Percentiles rank a stretch among this genome's conserved stretches.
phyloP scores from a whole-genome alignment of 1,139 yeast species.

The Saccharomyces uvarum region DNA sequence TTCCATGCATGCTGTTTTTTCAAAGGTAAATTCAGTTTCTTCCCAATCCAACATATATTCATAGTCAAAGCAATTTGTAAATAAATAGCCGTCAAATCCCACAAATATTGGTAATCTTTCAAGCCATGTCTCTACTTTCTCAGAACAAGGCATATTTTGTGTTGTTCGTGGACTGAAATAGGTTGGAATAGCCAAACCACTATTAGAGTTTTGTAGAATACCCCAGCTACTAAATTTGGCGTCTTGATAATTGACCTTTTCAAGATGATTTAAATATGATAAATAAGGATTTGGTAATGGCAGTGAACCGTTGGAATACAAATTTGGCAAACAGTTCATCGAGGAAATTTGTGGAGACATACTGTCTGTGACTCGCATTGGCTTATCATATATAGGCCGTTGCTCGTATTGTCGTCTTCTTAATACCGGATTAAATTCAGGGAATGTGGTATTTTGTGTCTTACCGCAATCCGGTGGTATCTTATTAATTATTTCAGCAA shows the following conservation, averaged over 20 bases:
- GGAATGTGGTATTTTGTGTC: neutral
- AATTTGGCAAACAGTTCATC: neutral
- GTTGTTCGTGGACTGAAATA: conserved; percentile 52
- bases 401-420: neutral
- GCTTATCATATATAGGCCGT: neutral
- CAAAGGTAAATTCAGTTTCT: conserved; percentile 26
- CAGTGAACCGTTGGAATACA: neutral
- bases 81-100: conserved; percentile 13
- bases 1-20: conserved; percentile 1
- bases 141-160: conserved; percentile 51
- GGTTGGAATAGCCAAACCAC: conserved; percentile 32
- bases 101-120: conserved; percentile 42
- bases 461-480: neutral
- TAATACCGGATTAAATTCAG: neutral
- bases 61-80: conserved; percentile 18
- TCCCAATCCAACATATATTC: conserved; percentile 28
- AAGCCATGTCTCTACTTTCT: conserved; percentile 60
- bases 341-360: neutral
- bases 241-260: neutral
- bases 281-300: neutral
- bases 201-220: neutral
- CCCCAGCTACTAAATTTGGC: neutral
- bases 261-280: neutral
- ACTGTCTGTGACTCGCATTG: neutral
- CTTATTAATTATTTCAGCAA: neutral